Percentiles rank a stretch among this genome's conserved stretches.
Evolutionary conservation across 2,329 filamentous ascomycete genomes (phyloP).

Genomic region (Penicillium fuscoglaucum): DNA sequence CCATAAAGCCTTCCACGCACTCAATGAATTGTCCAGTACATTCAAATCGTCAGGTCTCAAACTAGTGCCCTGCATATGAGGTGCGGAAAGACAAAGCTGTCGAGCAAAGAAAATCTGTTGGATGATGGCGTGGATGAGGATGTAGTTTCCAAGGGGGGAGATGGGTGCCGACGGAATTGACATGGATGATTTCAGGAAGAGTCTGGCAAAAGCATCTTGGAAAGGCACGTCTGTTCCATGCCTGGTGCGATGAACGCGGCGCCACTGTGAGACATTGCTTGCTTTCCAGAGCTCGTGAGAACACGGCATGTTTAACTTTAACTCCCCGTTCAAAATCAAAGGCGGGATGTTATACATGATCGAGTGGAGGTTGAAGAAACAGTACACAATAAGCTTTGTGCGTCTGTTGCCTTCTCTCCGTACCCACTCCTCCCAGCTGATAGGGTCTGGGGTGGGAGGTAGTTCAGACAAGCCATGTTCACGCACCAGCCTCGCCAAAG

Average conservation of each 20-base stretch:
- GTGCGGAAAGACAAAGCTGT: constrained; percentile 49
- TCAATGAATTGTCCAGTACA: constrained; percentile 49
- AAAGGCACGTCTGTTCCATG: constrained; percentile 42
- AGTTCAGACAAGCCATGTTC: constrained; percentile 52
- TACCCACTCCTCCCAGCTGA: constrained; percentile 56
- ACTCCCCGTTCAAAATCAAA: constrained; percentile 56
- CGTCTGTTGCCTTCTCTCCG: constrained; percentile 54
- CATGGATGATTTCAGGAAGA: constrained; percentile 43
- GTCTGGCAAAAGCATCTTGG: constrained; percentile 47
- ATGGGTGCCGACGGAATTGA: constrained; percentile 39
- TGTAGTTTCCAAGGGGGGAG: constrained; percentile 56
- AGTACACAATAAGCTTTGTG: constrained; percentile 58
- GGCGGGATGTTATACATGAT: constrained; percentile 64
- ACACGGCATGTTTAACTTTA: constrained; percentile 56
- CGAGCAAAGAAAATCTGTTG: constrained; percentile 56
- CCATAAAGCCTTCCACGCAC: constrained; percentile 55
- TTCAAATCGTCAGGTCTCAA: constrained; percentile 47
- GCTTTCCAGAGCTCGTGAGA: constrained; percentile 59
- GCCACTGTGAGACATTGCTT: constrained; percentile 52
- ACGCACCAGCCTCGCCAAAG: constrained; percentile 56
- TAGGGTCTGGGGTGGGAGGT: constrained; percentile 39
- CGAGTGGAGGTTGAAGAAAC: constrained; percentile 61
- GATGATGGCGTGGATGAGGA: constrained; percentile 56
- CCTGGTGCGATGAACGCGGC: constrained; percentile 38
- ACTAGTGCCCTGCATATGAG: constrained; percentile 44